Evolutionary conservation across 345 rosid species (phyloP).

Genomic region (Anacardium occidentale): DNA sequence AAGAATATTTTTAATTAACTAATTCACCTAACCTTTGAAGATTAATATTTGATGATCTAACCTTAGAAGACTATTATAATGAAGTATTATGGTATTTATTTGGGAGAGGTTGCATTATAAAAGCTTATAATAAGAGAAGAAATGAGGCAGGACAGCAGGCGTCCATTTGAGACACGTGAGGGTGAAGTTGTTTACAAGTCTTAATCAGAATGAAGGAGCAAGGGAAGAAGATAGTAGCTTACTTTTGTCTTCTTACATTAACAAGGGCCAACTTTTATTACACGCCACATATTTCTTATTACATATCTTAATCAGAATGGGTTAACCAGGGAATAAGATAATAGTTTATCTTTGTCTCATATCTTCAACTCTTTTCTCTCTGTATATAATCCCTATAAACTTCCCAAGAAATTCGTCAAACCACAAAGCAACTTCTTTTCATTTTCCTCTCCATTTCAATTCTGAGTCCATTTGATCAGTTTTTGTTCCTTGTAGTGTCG

Average conservation of each 20-base stretch:
- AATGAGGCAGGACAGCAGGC: conserved; percentile 10
- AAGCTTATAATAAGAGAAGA: neutral
- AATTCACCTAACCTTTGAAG: too few species aligned
- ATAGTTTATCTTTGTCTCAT: too few species aligned
- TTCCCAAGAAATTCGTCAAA: neutral
- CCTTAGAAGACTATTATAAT: too few species aligned
- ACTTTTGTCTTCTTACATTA: conserved; percentile 21
- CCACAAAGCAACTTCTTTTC: neutral
- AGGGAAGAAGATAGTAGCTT: conserved; percentile 27
- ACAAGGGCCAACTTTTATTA: conserved; percentile 24
- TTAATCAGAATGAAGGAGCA: conserved; percentile 22
- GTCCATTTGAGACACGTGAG: conserved; percentile 9
- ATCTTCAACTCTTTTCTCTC: conserved; percentile 6
- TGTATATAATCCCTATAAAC: neutral
- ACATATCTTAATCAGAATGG: too few species aligned
- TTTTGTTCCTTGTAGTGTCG: too few species aligned
- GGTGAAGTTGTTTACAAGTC: conserved; percentile 27
- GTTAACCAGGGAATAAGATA: too few species aligned
- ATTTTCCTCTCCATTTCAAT: neutral
- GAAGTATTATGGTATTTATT: too few species aligned
- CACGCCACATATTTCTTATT: conserved; percentile 27
- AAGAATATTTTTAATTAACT: too few species aligned
- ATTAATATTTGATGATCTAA: too few species aligned
- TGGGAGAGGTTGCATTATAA: neutral
- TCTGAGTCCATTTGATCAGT: neutral